Evolutionary conservation across 2,329 filamentous ascomycete species (phyloP).

Genomic region (Cladobotryum protrusum): DNA sequence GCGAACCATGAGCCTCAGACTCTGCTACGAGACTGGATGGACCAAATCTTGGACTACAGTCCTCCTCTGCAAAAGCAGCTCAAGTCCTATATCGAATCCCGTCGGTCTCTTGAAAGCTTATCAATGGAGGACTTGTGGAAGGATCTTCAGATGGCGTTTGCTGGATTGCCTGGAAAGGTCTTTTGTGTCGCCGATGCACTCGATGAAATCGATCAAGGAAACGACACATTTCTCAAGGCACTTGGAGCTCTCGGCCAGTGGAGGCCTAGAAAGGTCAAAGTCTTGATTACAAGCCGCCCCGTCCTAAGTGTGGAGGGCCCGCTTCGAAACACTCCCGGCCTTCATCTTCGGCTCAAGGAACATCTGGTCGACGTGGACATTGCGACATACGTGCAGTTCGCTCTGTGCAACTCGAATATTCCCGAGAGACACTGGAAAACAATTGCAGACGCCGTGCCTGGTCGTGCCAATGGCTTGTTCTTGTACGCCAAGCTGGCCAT

Average conservation of each 20-base stretch:
- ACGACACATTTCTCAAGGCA: conserved; percentile 25
- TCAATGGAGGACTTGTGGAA: conserved; percentile 24
- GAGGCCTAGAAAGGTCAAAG: conserved; percentile 29
- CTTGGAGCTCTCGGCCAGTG: conserved; percentile 27
- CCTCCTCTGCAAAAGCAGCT: conserved; percentile 22
- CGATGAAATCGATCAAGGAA: conserved; percentile 38
- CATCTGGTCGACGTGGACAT: conserved; percentile 34
- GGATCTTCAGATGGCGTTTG: conserved; percentile 21
- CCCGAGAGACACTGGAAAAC: conserved; percentile 11
- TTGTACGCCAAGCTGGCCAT: conserved; percentile 39
- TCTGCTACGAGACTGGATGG: conserved; percentile 29
- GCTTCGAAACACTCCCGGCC: conserved; percentile 19
- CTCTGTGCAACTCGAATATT: conserved; percentile 14
- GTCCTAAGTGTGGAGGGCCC: conserved; percentile 22
- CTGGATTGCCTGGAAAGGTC: conserved; percentile 17
- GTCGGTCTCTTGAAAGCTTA: conserved; percentile 1
- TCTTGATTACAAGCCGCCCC: conserved; percentile 39
- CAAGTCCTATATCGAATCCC: conserved; percentile 9
- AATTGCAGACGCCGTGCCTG: conserved; percentile 25
- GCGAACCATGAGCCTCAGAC: conserved; percentile 26
- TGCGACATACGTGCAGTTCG: conserved; percentile 26
- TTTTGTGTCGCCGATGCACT: conserved; percentile 39
- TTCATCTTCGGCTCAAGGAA: conserved; percentile 31
- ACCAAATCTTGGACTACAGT: conserved; percentile 27
- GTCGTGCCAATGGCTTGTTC: conserved; percentile 36